A percentile compares a stretch with the other conserved stretches of the same genome.
phyloP scores from a whole-genome alignment of 768 basidiomycete species.

The Serendipita sp. region DNA sequence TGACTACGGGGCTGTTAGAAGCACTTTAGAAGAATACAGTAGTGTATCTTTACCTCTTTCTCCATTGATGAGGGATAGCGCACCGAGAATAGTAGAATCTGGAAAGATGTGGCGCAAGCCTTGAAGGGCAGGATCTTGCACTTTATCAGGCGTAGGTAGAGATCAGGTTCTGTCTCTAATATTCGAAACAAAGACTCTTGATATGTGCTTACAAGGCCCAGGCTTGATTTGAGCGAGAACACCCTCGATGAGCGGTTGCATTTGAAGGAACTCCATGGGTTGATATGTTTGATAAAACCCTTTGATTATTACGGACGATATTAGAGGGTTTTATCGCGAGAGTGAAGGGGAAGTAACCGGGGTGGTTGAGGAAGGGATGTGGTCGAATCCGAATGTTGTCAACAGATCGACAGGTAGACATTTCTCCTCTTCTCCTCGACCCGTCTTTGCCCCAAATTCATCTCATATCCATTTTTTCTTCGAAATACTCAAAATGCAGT shows the following conservation, averaged over 20 bases:
- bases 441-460: too few species aligned
- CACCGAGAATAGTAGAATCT: background rate
- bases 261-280: background rate
- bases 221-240: background rate
- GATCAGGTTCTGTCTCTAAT: background rate
- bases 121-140: background rate
- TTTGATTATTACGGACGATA: too few species aligned
- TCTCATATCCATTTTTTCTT: too few species aligned
- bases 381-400: too few species aligned
- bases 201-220: background rate
- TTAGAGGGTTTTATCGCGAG: too few species aligned
- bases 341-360: too few species aligned
- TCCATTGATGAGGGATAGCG: background rate
- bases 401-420: too few species aligned
- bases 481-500: too few species aligned
- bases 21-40: background rate
- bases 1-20: background rate
- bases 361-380: too few species aligned
- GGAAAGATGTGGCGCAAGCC: background rate
- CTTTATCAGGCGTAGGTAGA: background rate
- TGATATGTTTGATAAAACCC: too few species aligned
- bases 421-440: too few species aligned
- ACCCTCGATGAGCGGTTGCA: background rate
- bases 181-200: background rate
- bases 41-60: background rate